Conservation (phyloP, 2,329 filamentous ascomycete species). For the Aphanocladium album region DNA sequence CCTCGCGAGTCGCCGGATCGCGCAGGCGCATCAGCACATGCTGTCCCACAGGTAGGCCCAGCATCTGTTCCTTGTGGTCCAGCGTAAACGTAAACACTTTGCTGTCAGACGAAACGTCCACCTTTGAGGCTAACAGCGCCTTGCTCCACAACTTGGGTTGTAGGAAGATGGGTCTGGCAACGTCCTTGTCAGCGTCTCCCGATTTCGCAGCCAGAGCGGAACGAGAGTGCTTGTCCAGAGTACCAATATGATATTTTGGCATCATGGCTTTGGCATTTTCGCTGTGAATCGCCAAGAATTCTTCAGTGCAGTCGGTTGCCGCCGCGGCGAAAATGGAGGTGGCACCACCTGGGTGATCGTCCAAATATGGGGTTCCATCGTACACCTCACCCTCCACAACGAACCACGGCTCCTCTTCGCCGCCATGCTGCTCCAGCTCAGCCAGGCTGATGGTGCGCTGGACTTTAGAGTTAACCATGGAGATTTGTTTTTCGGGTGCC, state of each 20-base stretch:
- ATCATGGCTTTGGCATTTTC: conserved; percentile 93
- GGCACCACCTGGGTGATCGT: conserved; percentile 80
- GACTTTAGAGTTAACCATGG: conserved; percentile 68
- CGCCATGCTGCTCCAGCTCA: conserved; percentile 65
- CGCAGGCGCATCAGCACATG: conserved; percentile 80
- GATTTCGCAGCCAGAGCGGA: background rate
- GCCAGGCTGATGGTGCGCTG: conserved; percentile 61
- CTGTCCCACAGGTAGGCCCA: conserved; percentile 79
- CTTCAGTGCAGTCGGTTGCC: conserved; percentile 77
- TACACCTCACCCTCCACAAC: conserved; percentile 86
- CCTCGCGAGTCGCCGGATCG: conserved; percentile 64
- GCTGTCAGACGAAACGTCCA: conserved; percentile 68
- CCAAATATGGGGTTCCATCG: conserved; percentile 74
- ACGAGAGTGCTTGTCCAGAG: conserved; percentile 59
- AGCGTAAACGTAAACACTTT: conserved; percentile 77
- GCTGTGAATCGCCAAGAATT: conserved; percentile 88
- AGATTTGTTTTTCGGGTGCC: conserved; percentile 59
- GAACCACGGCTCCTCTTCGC: conserved; percentile 71
- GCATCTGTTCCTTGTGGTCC: conserved; percentile 61
- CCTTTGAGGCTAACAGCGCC: conserved; percentile 63
- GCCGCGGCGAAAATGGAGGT: conserved; percentile 78
- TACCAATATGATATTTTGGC: conserved; percentile 77
- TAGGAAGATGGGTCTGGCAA: conserved; percentile 47
- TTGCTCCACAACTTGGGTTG: conserved; percentile 69
- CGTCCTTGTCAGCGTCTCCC: conserved; percentile 19